These are phyloP conservation scores for Dendrocalamus latiflorus DNA, from an alignment of 202 grass and related monocot species.

Conservation along the genomic window DNA sequence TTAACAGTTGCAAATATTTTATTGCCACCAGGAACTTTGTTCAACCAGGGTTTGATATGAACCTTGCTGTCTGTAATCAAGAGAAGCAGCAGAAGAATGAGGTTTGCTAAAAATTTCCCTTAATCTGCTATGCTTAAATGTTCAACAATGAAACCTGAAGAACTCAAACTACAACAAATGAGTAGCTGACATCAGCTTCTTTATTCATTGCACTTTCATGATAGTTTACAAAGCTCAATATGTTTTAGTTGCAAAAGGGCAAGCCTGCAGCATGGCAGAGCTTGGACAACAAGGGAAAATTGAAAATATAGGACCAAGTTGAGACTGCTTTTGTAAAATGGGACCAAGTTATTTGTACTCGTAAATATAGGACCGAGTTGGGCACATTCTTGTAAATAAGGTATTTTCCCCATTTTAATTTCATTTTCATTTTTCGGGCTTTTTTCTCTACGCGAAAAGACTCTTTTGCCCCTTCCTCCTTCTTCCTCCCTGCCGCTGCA, in stretches of 20 bases:
- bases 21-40: constrained; percentile 69
- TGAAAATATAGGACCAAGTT: too few species aligned
- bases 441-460: too few species aligned
- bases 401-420: too few species aligned
- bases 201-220: background rate
- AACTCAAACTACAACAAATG: background rate
- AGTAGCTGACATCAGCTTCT: background rate
- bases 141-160: background rate
- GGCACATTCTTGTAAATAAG: too few species aligned
- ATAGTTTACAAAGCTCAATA: background rate
- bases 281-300: too few species aligned
- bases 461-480: too few species aligned
- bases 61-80: constrained; percentile 76
- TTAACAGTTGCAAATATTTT: constrained; percentile 26
- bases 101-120: constrained; percentile 42
- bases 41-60: constrained; percentile 91
- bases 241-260: background rate
- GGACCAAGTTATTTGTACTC: too few species aligned
- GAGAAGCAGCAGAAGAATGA: constrained; percentile 87
- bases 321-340: too few species aligned
- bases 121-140: constrained; percentile 13
- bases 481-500: too few species aligned
- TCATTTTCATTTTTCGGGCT: too few species aligned
- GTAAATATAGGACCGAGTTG: too few species aligned
- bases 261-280: too few species aligned